A percentile compares a stretch with the other conserved stretches of the same genome.
Evolutionary conservation across 2,329 filamentous ascomycete genomes (phyloP).

Genomic region (Fusarium sterilihyphosum): DNA sequence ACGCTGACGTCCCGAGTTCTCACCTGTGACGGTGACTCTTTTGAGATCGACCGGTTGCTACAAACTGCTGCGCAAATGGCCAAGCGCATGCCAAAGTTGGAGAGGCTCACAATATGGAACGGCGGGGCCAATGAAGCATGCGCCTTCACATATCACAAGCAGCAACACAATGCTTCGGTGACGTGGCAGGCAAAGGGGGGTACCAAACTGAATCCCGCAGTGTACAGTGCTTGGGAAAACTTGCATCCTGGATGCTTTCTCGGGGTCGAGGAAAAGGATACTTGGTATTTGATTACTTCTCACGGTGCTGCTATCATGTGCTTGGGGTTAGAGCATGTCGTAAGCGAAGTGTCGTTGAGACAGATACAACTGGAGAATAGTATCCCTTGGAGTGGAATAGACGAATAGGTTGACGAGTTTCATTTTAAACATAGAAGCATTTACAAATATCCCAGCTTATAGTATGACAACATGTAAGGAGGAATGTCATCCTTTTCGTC

Average conservation of each 20-base stretch:
- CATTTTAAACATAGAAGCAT: too few species aligned
- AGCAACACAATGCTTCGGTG: background rate
- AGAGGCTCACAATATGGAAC: constrained; percentile 14
- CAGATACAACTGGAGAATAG: constrained; percentile 22
- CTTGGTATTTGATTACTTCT: constrained; percentile 1
- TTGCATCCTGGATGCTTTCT: background rate
- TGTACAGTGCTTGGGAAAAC: background rate
- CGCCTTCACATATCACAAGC: constrained; percentile 4
- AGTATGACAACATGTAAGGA: background rate
- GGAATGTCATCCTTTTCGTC: background rate
- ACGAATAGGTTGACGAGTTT: too few species aligned
- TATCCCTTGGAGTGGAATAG: background rate
- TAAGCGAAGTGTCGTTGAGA: constrained; percentile 3
- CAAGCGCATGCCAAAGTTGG: constrained; percentile 13
- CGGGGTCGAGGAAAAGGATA: background rate
- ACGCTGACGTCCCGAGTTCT: background rate
- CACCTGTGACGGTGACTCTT: background rate
- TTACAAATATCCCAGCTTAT: background rate
- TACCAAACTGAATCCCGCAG: background rate
- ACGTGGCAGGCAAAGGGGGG: constrained; percentile 15
- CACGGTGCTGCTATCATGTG: constrained; percentile 21
- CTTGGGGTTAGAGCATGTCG: constrained; percentile 11
- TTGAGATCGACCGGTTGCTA: background rate
- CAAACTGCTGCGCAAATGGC: background rate
- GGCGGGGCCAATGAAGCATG: constrained; percentile 1